Conservation (phyloP, 2,329 filamentous ascomycete species). For the Clonostachys solani region DNA sequence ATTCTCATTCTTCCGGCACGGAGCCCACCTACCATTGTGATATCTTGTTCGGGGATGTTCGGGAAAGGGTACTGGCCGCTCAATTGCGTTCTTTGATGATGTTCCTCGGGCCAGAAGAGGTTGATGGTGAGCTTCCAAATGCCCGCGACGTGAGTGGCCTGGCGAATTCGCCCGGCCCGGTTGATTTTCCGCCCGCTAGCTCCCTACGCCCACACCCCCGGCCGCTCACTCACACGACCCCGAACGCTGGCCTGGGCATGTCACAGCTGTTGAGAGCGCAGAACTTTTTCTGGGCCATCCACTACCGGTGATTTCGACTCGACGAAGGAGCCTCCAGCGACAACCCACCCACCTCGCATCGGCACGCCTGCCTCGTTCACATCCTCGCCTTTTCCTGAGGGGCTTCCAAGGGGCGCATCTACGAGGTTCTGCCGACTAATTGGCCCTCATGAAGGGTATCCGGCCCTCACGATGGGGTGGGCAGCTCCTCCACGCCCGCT, state of each 20-base stretch:
- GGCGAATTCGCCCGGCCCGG: neutral
- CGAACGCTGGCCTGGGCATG: too few relatives aligned
- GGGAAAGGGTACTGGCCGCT: constrained; percentile 11
- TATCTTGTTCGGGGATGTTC: constrained; percentile 22
- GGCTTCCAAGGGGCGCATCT: neutral
- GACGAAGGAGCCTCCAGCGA: constrained; percentile 1
- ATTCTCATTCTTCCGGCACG: too few relatives aligned
- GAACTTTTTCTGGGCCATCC: too few relatives aligned
- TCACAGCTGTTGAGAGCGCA: too few relatives aligned
- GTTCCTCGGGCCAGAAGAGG: neutral
- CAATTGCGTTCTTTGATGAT: constrained; percentile 18
- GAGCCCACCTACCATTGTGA: constrained; percentile 50
- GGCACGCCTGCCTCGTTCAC: too few relatives aligned
- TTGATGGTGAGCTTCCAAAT: constrained; percentile 4
- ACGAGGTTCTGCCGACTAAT: neutral
- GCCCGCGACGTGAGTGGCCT: neutral
- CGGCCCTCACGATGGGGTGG: constrained; percentile 34
- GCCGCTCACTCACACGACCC: neutral
- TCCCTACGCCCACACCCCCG: neutral
- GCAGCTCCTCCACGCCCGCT: constrained; percentile 30
- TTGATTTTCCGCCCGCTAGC: neutral
- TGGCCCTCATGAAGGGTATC: constrained; percentile 33
- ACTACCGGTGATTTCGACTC: neutral
- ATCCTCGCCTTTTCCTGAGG: neutral
- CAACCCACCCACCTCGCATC: neutral